phyloP scores from a whole-genome alignment of 2,329 filamentous ascomycete species.

The Conoideocrella luteorostrata region DNA sequence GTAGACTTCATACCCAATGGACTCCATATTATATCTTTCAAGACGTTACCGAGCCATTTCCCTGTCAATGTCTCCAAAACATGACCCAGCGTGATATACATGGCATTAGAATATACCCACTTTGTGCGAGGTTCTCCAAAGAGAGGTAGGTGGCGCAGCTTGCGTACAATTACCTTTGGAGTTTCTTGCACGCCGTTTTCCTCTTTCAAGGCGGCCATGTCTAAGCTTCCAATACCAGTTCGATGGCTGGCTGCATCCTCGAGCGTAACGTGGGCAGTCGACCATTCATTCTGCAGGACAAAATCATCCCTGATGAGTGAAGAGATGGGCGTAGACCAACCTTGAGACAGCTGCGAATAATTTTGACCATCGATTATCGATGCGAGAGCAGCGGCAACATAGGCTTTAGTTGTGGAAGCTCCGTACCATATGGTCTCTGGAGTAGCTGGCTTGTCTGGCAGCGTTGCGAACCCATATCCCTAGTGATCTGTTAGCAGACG shows the following conservation, averaged over 20 bases:
- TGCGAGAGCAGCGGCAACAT: conserved; percentile 43
- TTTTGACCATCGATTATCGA: conserved; percentile 41
- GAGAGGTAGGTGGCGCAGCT: conserved; percentile 38
- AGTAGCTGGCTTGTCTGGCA: conserved; percentile 33
- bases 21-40: conserved; percentile 35
- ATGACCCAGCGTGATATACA: conserved; percentile 39
- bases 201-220: conserved; percentile 17
- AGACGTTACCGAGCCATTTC: conserved; percentile 29
- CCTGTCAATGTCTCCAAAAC: conserved; percentile 37
- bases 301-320: conserved; percentile 45
- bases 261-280: conserved; percentile 42
- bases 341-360: conserved; percentile 20
- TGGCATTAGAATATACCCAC: conserved; percentile 45
- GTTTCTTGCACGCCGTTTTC: conserved; percentile 25
- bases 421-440: conserved; percentile 47
- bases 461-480: conserved; percentile 24
- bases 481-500: conserved; percentile 4
- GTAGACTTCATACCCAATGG: conserved; percentile 43
- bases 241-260: conserved; percentile 49
- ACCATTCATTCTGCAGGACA: conserved; percentile 37
- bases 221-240: conserved; percentile 40
- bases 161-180: conserved; percentile 31
- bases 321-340: conserved; percentile 42
- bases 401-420: conserved; percentile 51
- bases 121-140: conserved; percentile 36